These are phyloP conservation scores for Pythium dissimile DNA, from an alignment of 352 stramenopile genomes.

Conservation along the genomic window DNA sequence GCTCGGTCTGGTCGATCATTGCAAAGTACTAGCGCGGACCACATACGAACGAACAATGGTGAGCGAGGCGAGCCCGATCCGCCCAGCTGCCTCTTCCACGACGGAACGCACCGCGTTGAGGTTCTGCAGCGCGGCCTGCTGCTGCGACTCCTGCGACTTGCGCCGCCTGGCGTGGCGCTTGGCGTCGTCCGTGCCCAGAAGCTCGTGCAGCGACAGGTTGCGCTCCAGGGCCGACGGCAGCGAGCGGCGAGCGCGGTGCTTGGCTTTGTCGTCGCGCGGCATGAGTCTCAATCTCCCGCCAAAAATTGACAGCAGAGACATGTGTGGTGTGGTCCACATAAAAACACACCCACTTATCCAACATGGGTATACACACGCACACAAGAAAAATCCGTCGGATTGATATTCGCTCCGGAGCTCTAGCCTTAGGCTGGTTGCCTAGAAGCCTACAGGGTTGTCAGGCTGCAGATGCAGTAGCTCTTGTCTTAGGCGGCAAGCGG, in stretches of 20 bases:
- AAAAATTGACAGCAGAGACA: constrained; percentile 11
- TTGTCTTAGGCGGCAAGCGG: constrained; percentile 6
- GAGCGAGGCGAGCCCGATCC: too few species aligned
- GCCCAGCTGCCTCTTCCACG: too few species aligned
- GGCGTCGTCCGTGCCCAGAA: constrained; percentile 16
- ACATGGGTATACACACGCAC: too few species aligned
- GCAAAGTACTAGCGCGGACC: constrained; percentile 20
- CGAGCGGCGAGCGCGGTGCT: constrained; percentile 23
- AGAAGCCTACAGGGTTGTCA: too few species aligned
- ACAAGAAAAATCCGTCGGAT: background rate
- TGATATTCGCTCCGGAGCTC: too few species aligned
- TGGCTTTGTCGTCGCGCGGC: background rate
- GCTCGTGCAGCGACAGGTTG: constrained; percentile 28
- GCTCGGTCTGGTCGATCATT: constrained; percentile 29
- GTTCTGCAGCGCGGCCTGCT: constrained; percentile 14
- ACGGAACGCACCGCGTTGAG: constrained; percentile 20
- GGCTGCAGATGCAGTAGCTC: background rate
- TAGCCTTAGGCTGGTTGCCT: too few species aligned
- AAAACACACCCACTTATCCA: background rate
- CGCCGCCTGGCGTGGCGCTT: constrained; percentile 6
- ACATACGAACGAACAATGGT: too few species aligned
- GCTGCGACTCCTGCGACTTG: constrained; percentile 15
- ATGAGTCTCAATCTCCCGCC: constrained; percentile 3
- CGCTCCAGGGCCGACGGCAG: constrained; percentile 26
- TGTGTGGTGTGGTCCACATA: constrained; percentile 15